phyloP scores from a whole-genome alignment of 2,329 filamentous ascomycete species.

The Sporothrix luriei region DNA sequence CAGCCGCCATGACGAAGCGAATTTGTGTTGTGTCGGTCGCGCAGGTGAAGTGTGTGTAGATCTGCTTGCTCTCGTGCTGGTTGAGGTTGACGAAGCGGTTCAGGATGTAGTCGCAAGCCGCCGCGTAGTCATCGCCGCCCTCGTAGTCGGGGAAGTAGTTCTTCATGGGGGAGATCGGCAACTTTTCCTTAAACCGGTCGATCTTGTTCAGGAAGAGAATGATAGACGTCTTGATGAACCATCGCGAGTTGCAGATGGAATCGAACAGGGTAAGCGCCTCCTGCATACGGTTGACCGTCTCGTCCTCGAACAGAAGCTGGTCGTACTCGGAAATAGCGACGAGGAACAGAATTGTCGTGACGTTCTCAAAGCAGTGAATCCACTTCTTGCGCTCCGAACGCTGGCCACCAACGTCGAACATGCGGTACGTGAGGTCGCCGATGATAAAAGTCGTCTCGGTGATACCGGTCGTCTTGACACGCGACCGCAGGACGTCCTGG shows the following conservation, averaged over 20 bases:
- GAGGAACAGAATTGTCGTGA: slow-evolving; percentile 93
- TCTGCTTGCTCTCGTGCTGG: slow-evolving; percentile 99
- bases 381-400: slow-evolving; percentile 98
- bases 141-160: slow-evolving; percentile 92
- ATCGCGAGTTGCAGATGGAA: slow-evolving; percentile 83
- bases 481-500: slow-evolving; percentile 90
- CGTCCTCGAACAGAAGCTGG: slow-evolving; percentile 92
- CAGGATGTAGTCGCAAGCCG: slow-evolving; percentile 97
- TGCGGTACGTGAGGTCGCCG: slow-evolving; percentile 89
- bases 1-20: slow-evolving; percentile 98
- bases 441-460: slow-evolving; percentile 96
- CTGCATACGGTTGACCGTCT: slow-evolving; percentile 94
- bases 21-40: slow-evolving; percentile 99
- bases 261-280: slow-evolving; percentile 85
- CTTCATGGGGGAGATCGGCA: slow-evolving; percentile 79
- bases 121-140: slow-evolving; percentile 91
- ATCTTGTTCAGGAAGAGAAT: slow-evolving; percentile 92
- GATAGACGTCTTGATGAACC: slow-evolving; percentile 89
- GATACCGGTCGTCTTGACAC: slow-evolving; percentile 97
- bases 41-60: slow-evolving; percentile 99
- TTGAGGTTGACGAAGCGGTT: slow-evolving; percentile 98
- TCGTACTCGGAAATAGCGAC: slow-evolving; percentile 98
- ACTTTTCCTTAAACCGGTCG: slow-evolving; percentile 84
- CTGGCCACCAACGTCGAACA: slow-evolving; percentile 97
- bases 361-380: slow-evolving; percentile 99